A percentile compares a stretch with the other conserved stretches of the same genome.
Evolutionary conservation across 2,329 filamentous ascomycete species (phyloP).

Genomic region (Trichoderma simmonsii): DNA sequence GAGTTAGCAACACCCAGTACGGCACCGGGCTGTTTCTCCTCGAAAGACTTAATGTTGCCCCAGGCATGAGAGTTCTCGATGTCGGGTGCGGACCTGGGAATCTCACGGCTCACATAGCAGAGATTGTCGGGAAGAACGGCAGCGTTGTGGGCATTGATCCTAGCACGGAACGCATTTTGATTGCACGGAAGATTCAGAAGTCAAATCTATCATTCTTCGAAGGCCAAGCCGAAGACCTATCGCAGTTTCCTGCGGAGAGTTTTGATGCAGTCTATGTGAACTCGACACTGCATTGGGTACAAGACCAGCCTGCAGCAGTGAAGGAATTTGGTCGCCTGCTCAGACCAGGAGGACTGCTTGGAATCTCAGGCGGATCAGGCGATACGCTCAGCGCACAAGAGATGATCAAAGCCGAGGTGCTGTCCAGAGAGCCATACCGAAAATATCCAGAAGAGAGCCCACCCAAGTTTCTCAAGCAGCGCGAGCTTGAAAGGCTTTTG

Average conservation of each 20-base stretch:
- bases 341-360: background rate
- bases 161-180: background rate
- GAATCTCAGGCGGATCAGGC: background rate
- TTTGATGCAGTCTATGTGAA: background rate
- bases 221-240: background rate
- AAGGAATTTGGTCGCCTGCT: background rate
- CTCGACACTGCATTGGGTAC: background rate
- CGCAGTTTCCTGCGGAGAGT: background rate
- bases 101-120: background rate
- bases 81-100: background rate
- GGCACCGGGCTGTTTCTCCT: background rate
- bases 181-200: background rate
- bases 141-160: background rate
- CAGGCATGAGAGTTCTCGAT: background rate
- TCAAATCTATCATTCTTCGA: background rate
- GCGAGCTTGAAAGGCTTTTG: background rate
- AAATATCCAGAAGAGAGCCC: background rate
- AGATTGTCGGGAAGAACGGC: background rate
- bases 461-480: background rate
- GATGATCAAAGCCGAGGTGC: background rate
- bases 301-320: background rate
- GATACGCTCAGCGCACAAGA: background rate
- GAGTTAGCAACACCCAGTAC: background rate
- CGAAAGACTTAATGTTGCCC: background rate
- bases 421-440: background rate